phyloP scores from a whole-genome alignment of 306 rosid genomes.

The Cicer chorassanicum region DNA sequence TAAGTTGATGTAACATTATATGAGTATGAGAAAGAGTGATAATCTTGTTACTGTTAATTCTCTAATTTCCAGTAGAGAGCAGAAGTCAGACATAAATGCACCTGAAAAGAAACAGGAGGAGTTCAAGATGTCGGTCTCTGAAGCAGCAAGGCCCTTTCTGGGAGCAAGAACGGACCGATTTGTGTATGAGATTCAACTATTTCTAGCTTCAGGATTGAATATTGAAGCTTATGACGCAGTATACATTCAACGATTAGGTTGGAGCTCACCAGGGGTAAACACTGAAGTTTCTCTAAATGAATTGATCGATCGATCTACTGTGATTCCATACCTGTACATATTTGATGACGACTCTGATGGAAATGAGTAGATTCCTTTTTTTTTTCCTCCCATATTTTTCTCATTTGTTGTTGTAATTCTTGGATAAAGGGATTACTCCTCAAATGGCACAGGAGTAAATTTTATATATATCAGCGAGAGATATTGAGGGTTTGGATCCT shows the following conservation, averaged over 20 bases:
- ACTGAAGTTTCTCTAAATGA: slow-evolving; percentile 54
- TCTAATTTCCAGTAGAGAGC: slow-evolving; percentile 54
- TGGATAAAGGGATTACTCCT: slow-evolving; percentile 1
- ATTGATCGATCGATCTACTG: slow-evolving; percentile 51
- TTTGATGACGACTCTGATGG: slow-evolving; percentile 73
- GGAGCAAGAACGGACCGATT: slow-evolving; percentile 70
- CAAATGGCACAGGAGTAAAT: background rate
- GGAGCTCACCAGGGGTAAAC: slow-evolving; percentile 64
- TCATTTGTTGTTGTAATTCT: slow-evolving; percentile 18
- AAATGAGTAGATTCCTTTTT: slow-evolving; percentile 44
- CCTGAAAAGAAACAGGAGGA: slow-evolving; percentile 63
- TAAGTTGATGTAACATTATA: slow-evolving; percentile 21
- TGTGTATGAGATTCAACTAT: slow-evolving; percentile 73
- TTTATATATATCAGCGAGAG: background rate
- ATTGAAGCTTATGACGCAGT: slow-evolving; percentile 88
- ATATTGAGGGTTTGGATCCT: background rate
- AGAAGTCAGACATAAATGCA: slow-evolving; percentile 36
- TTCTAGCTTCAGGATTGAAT: slow-evolving; percentile 88
- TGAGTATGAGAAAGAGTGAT: slow-evolving; percentile 9
- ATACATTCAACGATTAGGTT: slow-evolving; percentile 76
- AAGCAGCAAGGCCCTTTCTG: slow-evolving; percentile 75
- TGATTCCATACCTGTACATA: slow-evolving; percentile 65
- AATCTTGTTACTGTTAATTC: slow-evolving; percentile 17
- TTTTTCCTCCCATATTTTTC: background rate
- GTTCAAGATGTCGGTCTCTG: slow-evolving; percentile 56